Conservation (phyloP, 2,329 filamentous ascomycete species). For the Ceratocystis harringtonii region DNA sequence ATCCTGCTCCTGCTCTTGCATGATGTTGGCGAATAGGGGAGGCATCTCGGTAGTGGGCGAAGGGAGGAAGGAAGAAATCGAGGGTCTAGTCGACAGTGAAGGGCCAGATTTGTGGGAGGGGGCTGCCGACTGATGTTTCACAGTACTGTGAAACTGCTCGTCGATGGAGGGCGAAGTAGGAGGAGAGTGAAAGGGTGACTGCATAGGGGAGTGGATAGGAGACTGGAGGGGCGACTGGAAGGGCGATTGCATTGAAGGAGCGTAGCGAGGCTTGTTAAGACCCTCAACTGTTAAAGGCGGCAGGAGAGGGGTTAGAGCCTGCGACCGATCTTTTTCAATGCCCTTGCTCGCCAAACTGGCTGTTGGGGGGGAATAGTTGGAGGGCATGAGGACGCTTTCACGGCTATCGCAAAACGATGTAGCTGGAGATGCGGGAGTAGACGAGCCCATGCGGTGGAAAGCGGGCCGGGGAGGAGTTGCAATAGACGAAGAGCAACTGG, state of each 20-base stretch:
- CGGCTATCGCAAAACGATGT: slow-evolving; percentile 47
- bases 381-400: slow-evolving; percentile 34
- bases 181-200: slow-evolving; percentile 78
- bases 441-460: slow-evolving; percentile 34
- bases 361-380: slow-evolving; percentile 32
- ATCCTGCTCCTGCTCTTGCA: slow-evolving; percentile 51
- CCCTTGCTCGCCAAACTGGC: slow-evolving; percentile 8
- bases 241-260: slow-evolving; percentile 24
- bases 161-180: slow-evolving; percentile 32
- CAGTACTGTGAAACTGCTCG: slow-evolving; percentile 37
- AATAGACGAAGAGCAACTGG: slow-evolving; percentile 65
- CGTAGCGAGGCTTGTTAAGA: slow-evolving; percentile 7
- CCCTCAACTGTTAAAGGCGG: slow-evolving; percentile 58
- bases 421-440: slow-evolving; percentile 45
- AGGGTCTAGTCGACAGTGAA: slow-evolving; percentile 43
- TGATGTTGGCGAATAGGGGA: slow-evolving; percentile 41
- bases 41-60: slow-evolving; percentile 43
- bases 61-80: slow-evolving; percentile 56
- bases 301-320: slow-evolving; percentile 69
- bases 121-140: slow-evolving; percentile 24
- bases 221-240: slow-evolving; percentile 28
- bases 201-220: slow-evolving; percentile 36
- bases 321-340: slow-evolving; percentile 38
- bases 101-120: slow-evolving; percentile 36
- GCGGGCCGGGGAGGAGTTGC: slow-evolving; percentile 42